Conservation (phyloP, 1,284 basidiomycete genomes). For the Garcileccinum viscosum region DNA sequence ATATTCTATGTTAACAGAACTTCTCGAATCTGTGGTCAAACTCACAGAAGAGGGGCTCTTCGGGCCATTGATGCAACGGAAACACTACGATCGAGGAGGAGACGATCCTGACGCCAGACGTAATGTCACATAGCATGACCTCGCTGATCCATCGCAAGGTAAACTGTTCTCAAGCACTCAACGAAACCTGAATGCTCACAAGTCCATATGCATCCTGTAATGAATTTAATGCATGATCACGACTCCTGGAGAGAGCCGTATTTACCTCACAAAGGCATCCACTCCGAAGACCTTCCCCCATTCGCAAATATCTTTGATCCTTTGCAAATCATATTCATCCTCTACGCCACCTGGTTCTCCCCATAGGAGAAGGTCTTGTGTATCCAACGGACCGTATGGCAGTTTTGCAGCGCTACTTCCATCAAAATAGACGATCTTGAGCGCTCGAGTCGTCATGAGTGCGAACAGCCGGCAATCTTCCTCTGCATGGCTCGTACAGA, state of each 20-base stretch:
- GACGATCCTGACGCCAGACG: conserved; percentile 45
- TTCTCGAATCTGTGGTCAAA: background rate
- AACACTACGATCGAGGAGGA: conserved; percentile 37
- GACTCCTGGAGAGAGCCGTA: background rate
- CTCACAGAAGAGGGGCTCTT: conserved; percentile 11
- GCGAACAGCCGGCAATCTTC: too few relatives aligned
- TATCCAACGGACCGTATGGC: conserved; percentile 45
- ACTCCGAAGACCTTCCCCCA: conserved; percentile 45
- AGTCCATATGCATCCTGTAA: conserved; percentile 54
- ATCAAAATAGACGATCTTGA: conserved; percentile 53
- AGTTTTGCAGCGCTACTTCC: conserved; percentile 48
- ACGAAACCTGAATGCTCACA: conserved; percentile 40
- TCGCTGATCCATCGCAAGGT: conserved; percentile 43
- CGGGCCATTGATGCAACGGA: background rate
- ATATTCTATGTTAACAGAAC: background rate
- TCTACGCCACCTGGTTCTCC: conserved; percentile 28
- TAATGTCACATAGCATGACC: conserved; percentile 58
- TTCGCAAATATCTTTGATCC: conserved; percentile 41
- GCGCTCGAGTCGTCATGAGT: conserved; percentile 41
- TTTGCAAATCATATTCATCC: too few relatives aligned
- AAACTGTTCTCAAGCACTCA: background rate
- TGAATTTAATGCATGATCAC: background rate
- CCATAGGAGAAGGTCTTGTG: conserved; percentile 50
- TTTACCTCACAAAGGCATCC: conserved; percentile 48
- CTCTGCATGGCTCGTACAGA: too few relatives aligned